Base-by-base conservation (phyloP, 345 rosid genomes). In the Hypericum androsaemum region DNA sequence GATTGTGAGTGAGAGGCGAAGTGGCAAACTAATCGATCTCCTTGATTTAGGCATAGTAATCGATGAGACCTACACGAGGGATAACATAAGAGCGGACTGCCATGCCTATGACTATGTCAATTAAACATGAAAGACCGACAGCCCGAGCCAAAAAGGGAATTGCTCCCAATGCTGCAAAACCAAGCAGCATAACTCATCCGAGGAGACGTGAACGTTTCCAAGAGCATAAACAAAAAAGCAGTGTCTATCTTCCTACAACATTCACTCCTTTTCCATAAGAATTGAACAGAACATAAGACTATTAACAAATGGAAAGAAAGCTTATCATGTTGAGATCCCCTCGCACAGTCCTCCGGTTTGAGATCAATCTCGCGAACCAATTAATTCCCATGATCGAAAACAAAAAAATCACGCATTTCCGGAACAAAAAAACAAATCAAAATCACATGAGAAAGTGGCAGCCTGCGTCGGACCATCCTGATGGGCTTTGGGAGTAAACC, bases 401-500 rank as follows among this genome's bases (percentile, higher is more conserved):
- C 47, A 50, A 85, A 75, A 43, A 85, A 72, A 45, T 76, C 76
- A 52, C 89, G 81, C 52, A 61, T 64, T 15, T 60, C 55, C 37
- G 80, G 76, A 16, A 78, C 72, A 56, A 80, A 76, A n/a, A 54
- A 71, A 54, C 55, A 82, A 38, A 54, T 80, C 87, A 50, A 76
- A 78, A 70, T 80, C 80, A 42, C 0, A 56, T 0, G 95, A 82
- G 64, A 85, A 85, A 5, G 87, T 68, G 13, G 95, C 95, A 57
- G 76, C 78, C 58, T 78, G 80, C 5, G 79, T 82, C 2, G 89
- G 89, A 45, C 89, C 89, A 55, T 85, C 87, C 43, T 61, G 52
- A 6, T 37, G 64, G 37, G 41, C 57, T n/a, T n/a, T n/a, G 43
- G 10, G 80, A 65, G 54, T 12, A 44, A 16, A 81, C 86, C 41